Percentiles rank a stretch among this genome's conserved stretches.
These are phyloP conservation scores for Agrostemma githago DNA, from an alignment of 148 eudicot genomes.

Conservation along the genomic window DNA sequence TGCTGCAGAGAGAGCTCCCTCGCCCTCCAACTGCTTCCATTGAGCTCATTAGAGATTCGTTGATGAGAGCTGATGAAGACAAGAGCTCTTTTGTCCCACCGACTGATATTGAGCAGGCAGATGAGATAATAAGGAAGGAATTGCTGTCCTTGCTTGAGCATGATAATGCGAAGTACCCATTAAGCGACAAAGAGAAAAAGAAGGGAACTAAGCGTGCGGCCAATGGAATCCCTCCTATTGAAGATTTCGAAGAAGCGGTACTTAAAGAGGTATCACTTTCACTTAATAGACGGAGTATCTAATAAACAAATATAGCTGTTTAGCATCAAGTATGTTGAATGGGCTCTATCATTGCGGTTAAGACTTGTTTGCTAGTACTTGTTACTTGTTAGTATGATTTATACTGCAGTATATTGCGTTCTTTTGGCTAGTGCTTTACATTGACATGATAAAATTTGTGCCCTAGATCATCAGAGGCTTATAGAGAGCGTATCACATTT, in stretches of 20 bases:
- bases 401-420: background rate
- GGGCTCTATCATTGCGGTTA: background rate
- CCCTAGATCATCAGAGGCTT: background rate
- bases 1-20: conserved; percentile 96
- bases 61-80: conserved; percentile 85
- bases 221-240: conserved; percentile 66
- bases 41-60: conserved; percentile 61
- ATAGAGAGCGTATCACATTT: background rate
- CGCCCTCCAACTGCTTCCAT: conserved; percentile 82
- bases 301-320: background rate
- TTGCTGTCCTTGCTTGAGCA: conserved; percentile 75
- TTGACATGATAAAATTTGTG: background rate
- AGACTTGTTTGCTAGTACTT: background rate
- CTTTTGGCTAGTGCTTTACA: background rate
- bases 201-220: conserved; percentile 67
- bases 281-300: background rate
- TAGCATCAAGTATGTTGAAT: background rate
- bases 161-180: conserved; percentile 94
- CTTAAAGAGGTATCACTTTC: conserved; percentile 61
- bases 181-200: conserved; percentile 82
- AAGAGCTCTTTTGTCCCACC: conserved; percentile 97
- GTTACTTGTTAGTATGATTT: background rate
- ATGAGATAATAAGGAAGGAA: conserved; percentile 88
- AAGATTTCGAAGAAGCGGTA: conserved; percentile 74
- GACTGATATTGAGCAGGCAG: conserved; percentile 87